phyloP scores from a whole-genome alignment of 257 asterid species.

The Fraxinus cuspidata region DNA sequence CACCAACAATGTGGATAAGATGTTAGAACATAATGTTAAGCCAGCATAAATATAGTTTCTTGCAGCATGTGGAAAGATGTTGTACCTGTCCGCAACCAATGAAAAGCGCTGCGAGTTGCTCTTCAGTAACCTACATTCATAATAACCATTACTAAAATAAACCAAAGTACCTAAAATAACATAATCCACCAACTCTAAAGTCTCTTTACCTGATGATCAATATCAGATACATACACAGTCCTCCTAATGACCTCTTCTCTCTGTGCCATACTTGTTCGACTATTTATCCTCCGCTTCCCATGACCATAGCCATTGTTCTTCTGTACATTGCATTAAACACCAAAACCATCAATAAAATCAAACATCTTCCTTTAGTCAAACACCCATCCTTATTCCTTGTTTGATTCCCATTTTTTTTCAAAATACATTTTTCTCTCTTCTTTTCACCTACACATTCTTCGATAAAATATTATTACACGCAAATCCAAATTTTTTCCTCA shows the following conservation, averaged over 20 bases:
- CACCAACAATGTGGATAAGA: slow-evolving; percentile 11
- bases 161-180: not conserved
- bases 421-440: no score
- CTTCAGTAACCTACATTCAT: slow-evolving; percentile 63
- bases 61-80: slow-evolving; percentile 6
- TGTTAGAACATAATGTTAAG: slow-evolving; percentile 2
- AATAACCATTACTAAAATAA: not conserved
- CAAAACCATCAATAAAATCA: slow-evolving; percentile 23
- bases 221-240: slow-evolving; percentile 74
- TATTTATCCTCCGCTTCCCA: slow-evolving; percentile 60
- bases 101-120: slow-evolving; percentile 73
- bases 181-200: not conserved
- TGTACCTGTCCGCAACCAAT: slow-evolving; percentile 65
- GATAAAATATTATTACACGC: no score
- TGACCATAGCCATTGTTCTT: slow-evolving; percentile 53
- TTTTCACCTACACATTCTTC: no score
- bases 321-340: slow-evolving; percentile 33
- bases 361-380: not conserved
- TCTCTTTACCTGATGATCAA: slow-evolving; percentile 71
- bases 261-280: slow-evolving; percentile 70
- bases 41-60: not conserved
- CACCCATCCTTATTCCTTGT: not conserved
- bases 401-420: no score
- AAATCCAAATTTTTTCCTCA: no score
- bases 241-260: slow-evolving; percentile 71